These are phyloP conservation scores for Musa balbisiana DNA, from an alignment of 202 grass and related monocot species.

Conservation along the genomic window DNA sequence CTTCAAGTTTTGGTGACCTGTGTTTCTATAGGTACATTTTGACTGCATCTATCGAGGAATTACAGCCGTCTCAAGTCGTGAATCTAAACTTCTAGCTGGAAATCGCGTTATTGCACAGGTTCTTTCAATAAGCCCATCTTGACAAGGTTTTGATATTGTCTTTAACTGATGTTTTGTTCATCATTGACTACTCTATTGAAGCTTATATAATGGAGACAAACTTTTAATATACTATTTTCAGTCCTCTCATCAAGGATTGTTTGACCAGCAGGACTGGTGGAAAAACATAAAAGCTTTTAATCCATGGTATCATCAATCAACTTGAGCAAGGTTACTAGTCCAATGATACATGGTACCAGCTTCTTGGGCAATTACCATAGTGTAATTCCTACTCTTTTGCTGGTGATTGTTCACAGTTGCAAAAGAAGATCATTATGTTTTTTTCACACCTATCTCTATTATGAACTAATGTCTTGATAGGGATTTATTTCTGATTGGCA, in stretches of 20 bases:
- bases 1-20: neutral
- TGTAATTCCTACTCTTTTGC: neutral
- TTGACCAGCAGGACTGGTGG: too few species aligned
- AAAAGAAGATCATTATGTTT: neutral
- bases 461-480: neutral
- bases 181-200: neutral
- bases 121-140: slow-evolving; percentile 24
- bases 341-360: neutral
- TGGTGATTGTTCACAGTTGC: neutral
- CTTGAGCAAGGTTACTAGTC: neutral
- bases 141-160: neutral
- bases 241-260: too few species aligned
- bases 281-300: too few species aligned
- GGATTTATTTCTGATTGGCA: too few species aligned
- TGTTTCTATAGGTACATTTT: slow-evolving; percentile 62
- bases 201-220: too few species aligned
- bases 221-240: too few species aligned
- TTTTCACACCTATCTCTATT: neutral
- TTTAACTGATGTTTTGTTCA: neutral
- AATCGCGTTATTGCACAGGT: slow-evolving; percentile 88
- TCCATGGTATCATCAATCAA: too few species aligned
- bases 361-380: neutral
- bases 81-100: slow-evolving; percentile 82
- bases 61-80: slow-evolving; percentile 73
- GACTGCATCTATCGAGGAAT: slow-evolving; percentile 82